Conservation (phyloP, 2,329 filamentous ascomycete species). For the Tricladium varicosporioides region DNA sequence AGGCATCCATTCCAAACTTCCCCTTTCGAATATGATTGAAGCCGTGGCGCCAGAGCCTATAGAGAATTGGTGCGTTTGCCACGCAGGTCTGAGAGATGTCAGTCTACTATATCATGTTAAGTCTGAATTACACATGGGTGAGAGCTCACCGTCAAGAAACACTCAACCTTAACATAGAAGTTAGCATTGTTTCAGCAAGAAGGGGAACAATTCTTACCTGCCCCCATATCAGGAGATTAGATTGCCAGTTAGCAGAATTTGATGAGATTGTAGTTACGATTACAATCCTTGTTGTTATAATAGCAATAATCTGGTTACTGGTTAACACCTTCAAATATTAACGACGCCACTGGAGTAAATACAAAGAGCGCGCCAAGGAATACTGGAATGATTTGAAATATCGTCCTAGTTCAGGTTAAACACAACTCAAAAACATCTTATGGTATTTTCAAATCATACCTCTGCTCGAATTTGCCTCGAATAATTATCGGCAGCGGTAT, state of each 20-base stretch:
- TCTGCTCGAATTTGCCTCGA: constrained; percentile 4
- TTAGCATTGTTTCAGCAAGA: not conserved
- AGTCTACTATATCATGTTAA: not conserved
- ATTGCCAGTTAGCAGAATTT: constrained; percentile 4
- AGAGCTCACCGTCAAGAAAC: constrained; percentile 18
- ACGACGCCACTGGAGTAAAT: not conserved
- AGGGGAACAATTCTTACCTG: constrained; percentile 8
- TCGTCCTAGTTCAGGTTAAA: constrained; percentile 6
- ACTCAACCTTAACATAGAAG: constrained; percentile 18
- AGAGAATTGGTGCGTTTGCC: constrained; percentile 26
- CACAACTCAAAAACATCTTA: not conserved
- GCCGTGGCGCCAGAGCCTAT: constrained; percentile 21
- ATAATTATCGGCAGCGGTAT: constrained; percentile 24
- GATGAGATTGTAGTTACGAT: constrained; percentile 7
- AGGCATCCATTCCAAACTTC: constrained; percentile 12
- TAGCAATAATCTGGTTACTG: constrained; percentile 6
- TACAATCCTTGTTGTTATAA: constrained; percentile 15
- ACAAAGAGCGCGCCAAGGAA: constrained; percentile 22
- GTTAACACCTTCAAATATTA: not conserved
- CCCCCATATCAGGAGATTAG: constrained; percentile 20
- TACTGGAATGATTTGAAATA: constrained; percentile 13
- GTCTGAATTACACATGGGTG: not conserved
- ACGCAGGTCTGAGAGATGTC: constrained; percentile 15
- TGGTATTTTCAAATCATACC: constrained; percentile 6
- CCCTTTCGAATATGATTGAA: constrained; percentile 13